Conservation (phyloP, 2,329 filamentous ascomycete species). For the Aspergillus eucalypticola region DNA sequence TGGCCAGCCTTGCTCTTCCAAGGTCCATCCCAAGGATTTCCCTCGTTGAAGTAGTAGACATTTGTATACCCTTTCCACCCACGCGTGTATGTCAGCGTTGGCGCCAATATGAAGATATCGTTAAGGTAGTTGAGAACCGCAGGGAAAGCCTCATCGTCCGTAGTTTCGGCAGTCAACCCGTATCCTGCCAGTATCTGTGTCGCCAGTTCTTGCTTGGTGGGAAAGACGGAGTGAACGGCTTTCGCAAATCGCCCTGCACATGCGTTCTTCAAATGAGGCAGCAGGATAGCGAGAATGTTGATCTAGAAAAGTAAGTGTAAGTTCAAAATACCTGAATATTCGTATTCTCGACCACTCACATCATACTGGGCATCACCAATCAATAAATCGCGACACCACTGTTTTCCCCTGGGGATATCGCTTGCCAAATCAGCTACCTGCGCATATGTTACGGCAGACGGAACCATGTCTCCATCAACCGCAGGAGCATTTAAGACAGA, state of each 20-base stretch:
- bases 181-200: conserved; percentile 42
- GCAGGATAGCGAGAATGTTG: conserved; percentile 33
- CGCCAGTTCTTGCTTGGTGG: conserved; percentile 25
- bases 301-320: conserved; percentile 16
- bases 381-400: conserved; percentile 51
- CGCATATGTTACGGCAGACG: conserved; percentile 26
- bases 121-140: conserved; percentile 47
- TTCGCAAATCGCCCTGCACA: conserved; percentile 27
- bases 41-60: conserved; percentile 51
- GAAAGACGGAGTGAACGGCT: conserved; percentile 23
- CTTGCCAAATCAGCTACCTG: conserved; percentile 25
- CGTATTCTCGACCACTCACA: conserved; percentile 31
- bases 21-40: conserved; percentile 49
- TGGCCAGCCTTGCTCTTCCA: conserved; percentile 45
- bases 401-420: conserved; percentile 41
- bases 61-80: conserved; percentile 38
- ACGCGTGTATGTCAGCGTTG: conserved; percentile 44
- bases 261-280: conserved; percentile 23
- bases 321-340: too few species aligned
- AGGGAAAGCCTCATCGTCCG: conserved; percentile 46
- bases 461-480: conserved; percentile 47
- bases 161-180: conserved; percentile 34
- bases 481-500: conserved; percentile 39
- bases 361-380: conserved; percentile 53
- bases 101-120: conserved; percentile 51